Evolutionary conservation across 2,329 filamentous ascomycete genomes (phyloP).

Genomic region (Stenocarpella maydis): DNA sequence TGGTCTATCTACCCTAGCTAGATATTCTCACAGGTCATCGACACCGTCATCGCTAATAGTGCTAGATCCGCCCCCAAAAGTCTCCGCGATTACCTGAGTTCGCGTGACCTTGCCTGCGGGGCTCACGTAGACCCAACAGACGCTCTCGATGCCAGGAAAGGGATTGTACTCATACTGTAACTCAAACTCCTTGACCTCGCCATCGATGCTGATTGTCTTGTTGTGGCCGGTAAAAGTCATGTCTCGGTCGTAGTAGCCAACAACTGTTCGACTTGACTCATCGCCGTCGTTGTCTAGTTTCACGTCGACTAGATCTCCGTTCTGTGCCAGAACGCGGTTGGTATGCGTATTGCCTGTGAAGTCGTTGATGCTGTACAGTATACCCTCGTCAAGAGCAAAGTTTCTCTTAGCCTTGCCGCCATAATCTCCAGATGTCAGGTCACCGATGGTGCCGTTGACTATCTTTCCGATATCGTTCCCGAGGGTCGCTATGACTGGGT

Average conservation of each 20-base stretch:
- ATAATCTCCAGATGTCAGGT: conserved; percentile 38
- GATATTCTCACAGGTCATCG: conserved; percentile 29
- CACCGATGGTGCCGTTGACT: conserved; percentile 50
- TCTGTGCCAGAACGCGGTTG: conserved; percentile 64
- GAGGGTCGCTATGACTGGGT: conserved; percentile 65
- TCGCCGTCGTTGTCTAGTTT: conserved; percentile 61
- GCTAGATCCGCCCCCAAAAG: conserved; percentile 59
- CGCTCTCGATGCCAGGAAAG: conserved; percentile 55
- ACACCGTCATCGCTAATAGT: conserved; percentile 54
- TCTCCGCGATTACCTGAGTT: conserved; percentile 61
- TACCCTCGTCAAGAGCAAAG: conserved; percentile 41
- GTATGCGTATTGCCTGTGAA: conserved; percentile 64
- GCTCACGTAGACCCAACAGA: conserved; percentile 59
- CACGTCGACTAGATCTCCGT: conserved; percentile 62
- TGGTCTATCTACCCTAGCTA: not conserved
- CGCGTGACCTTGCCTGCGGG: conserved; percentile 55
- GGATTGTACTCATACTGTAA: conserved; percentile 63
- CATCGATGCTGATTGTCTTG: conserved; percentile 53
- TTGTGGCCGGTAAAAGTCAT: conserved; percentile 66
- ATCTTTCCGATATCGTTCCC: conserved; percentile 58
- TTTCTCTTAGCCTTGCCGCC: conserved; percentile 30
- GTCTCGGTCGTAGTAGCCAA: conserved; percentile 58
- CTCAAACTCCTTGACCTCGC: conserved; percentile 54
- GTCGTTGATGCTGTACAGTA: conserved; percentile 67
- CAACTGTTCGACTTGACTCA: conserved; percentile 51